Base-by-base conservation (phyloP, 208 protist species). In the Crithidia bombi region DNA sequence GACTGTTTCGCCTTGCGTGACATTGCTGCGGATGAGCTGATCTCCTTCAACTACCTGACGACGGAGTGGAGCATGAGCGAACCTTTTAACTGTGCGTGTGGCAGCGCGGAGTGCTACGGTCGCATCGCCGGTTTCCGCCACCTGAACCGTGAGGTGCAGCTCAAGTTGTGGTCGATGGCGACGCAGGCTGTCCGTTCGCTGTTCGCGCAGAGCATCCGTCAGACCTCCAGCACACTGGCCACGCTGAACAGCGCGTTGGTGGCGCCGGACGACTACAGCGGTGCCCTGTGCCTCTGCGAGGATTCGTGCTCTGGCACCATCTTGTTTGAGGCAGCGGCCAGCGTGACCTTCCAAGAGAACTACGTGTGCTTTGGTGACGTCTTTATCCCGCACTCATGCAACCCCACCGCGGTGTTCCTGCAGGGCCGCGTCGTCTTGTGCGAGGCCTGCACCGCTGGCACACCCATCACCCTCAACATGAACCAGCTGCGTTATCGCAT, bases 41-140 rank as follows among this genome's bases (percentile, higher is more conserved):
- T 94, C 36, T 86, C 83, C 64, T 94, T 93, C 80, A 94, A 96
- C 79, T 96, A 96, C 74, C 79, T 93, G 19, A 86, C 86, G 49
- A 92, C 91, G 47, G 91, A 96, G 85, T 96, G 87, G 87, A 84
- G 92, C 67, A 93, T 96, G 89, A 80, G 84, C 33, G 72, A 69
- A 62, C 87, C 91, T 6, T 96, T 96, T 76, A 58, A 35, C 5
- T 96, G 91, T 47, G 69, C 50, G 14, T 96, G 91, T 67, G 85
- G 85, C 68, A 76, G 55, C 65, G 49, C 58, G 28, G 35, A 57
- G 12, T 95, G 90, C 75, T 78, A 77, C 73, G 72, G 78, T 50
- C 65, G 76, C 47, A 93, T 95, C 47, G 75, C 76, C 47, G 90
- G 90, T 21, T 95, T 90, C 66, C 75, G 81, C 36, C 77, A 92